Conservation (phyloP, 345 rosid species). For the Melaleuca quinquenervia region DNA sequence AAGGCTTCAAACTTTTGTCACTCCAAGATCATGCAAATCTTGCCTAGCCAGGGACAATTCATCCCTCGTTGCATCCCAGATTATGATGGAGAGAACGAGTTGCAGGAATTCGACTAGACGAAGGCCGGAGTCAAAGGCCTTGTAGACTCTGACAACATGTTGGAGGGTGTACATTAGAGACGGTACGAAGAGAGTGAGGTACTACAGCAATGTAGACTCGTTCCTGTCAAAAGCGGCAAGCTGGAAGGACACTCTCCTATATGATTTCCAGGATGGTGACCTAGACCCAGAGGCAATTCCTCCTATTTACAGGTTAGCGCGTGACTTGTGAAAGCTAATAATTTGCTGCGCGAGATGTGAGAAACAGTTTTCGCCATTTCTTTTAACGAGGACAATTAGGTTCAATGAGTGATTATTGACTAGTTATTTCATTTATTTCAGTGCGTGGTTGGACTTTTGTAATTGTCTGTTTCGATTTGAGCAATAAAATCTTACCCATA, state of each 20-base stretch:
- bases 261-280: background rate
- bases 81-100: background rate
- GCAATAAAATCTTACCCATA: background rate
- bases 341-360: background rate
- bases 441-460: background rate
- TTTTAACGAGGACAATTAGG: background rate
- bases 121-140: background rate
- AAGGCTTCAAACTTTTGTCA: no score
- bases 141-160: constrained; percentile 12
- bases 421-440: background rate
- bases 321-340: background rate
- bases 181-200: constrained; percentile 10
- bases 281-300: background rate
- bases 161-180: constrained; percentile 26
- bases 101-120: background rate
- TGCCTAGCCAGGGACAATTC: no score
- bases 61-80: no score
- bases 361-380: background rate
- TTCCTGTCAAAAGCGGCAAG: background rate
- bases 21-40: no score
- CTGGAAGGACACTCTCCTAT: background rate
- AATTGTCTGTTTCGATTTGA: background rate
- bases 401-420: background rate
- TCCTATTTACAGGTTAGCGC: background rate
- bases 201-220: background rate